Evolutionary conservation across 495 filamentous ascomycete species (phyloP).

Genomic region (Lepidopterella palustris): DNA sequence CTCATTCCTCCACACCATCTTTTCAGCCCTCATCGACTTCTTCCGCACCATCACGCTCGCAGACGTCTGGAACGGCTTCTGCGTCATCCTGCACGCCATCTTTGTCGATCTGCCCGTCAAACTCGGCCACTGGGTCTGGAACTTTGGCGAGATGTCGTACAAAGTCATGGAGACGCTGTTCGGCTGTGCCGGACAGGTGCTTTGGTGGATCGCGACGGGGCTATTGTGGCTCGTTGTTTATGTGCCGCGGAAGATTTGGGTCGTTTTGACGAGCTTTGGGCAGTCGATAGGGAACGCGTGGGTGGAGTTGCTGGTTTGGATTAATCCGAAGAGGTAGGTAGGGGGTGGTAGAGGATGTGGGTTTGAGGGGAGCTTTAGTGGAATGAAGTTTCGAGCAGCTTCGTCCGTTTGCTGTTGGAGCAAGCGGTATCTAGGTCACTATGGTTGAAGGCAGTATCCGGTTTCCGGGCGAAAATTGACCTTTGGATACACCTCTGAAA

Average conservation of each 20-base stretch:
- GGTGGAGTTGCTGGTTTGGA: slow-evolving; percentile 39
- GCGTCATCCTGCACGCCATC: slow-evolving; percentile 29
- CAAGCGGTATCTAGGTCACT: no score
- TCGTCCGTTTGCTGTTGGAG: no score
- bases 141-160: slow-evolving; percentile 23
- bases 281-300: slow-evolving; percentile 34
- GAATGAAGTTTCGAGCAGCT: background rate
- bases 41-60: slow-evolving; percentile 38
- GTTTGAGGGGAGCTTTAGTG: background rate
- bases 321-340: slow-evolving; percentile 37
- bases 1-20: slow-evolving; percentile 36
- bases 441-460: no score
- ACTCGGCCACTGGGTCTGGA: slow-evolving; percentile 27
- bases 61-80: slow-evolving; percentile 38
- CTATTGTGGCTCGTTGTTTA: slow-evolving; percentile 32
- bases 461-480: no score
- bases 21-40: slow-evolving; percentile 34
- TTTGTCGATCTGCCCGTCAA: slow-evolving; percentile 34
- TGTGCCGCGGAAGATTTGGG: slow-evolving; percentile 35
- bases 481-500: no score
- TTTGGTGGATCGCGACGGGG: slow-evolving; percentile 28
- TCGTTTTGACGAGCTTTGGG: slow-evolving; percentile 32
- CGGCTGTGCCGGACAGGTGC: slow-evolving; percentile 29
- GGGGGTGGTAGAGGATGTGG: background rate
- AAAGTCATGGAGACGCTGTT: slow-evolving; percentile 31